Evolutionary conservation across 805 yeast genomes (phyloP).

Genomic region (Metschnikowia sp.): DNA sequence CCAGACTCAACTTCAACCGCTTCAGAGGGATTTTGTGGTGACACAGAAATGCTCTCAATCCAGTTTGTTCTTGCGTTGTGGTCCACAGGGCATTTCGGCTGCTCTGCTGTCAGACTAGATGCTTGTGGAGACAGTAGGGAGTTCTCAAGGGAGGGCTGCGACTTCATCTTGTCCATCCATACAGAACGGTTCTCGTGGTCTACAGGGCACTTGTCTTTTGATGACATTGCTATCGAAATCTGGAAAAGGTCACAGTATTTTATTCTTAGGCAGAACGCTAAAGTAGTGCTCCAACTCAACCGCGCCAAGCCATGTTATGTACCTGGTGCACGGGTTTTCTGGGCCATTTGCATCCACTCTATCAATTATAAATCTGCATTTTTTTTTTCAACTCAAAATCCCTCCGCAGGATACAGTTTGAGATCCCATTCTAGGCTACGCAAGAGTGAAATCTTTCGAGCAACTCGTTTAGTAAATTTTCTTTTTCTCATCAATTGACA

Average conservation of each 20-base stretch:
- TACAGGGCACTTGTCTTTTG: conserved; percentile 17
- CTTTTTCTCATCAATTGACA: conserved; percentile 92
- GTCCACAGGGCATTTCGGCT: conserved; percentile 64
- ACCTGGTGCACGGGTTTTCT: too few species aligned
- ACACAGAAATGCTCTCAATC: conserved; percentile 36
- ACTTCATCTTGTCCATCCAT: conserved; percentile 15
- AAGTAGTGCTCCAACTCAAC: too few species aligned
- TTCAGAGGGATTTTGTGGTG: conserved; percentile 28
- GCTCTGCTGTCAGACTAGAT: conserved; percentile 16
- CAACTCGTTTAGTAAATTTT: conserved; percentile 57
- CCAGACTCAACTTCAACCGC: conserved; percentile 37
- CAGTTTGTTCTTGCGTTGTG: conserved; percentile 58
- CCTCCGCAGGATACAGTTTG: too few species aligned
- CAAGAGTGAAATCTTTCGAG: background rate
- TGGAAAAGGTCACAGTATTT: too few species aligned
- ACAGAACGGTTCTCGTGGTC: conserved; percentile 16
- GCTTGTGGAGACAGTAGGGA: background rate
- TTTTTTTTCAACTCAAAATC: too few species aligned
- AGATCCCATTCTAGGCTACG: too few species aligned
- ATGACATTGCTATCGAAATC: background rate
- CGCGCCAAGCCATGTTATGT: too few species aligned
- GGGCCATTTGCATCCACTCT: too few species aligned
- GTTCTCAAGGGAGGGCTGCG: background rate
- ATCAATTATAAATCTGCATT: too few species aligned
- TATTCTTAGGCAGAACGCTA: too few species aligned